Evolutionary conservation across 129 eudicot genomes (phyloP).

Genomic region (Flaveria bidentis): DNA sequence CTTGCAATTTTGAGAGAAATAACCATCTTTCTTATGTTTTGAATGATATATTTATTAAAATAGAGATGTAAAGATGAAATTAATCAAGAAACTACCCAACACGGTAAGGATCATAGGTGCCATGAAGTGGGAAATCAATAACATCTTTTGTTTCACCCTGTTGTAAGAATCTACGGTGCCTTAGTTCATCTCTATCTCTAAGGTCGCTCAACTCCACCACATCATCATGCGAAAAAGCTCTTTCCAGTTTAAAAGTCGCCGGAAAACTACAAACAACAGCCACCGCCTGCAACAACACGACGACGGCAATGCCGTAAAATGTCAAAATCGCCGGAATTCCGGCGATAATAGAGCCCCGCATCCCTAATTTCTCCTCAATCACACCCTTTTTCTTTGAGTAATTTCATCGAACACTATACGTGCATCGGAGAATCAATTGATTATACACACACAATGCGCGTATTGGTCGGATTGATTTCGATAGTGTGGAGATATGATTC

Average conservation of each 20-base stretch:
- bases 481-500: background rate
- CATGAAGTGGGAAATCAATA: slow-evolving; percentile 69
- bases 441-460: background rate
- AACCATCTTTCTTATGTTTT: background rate
- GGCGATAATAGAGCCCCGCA: slow-evolving; percentile 34
- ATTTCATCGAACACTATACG: slow-evolving; percentile 22
- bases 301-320: slow-evolving; percentile 28
- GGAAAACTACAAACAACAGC: slow-evolving; percentile 44
- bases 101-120: slow-evolving; percentile 80
- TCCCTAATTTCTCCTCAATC: background rate
- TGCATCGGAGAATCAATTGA: slow-evolving; percentile 11
- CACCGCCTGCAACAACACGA: slow-evolving; percentile 32
- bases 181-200: slow-evolving; percentile 53
- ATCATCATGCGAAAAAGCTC: slow-evolving; percentile 65
- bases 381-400: slow-evolving; percentile 21
- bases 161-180: slow-evolving; percentile 73
- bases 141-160: too few species aligned
- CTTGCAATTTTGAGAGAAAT: background rate
- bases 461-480: background rate
- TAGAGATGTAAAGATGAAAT: background rate
- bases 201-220: slow-evolving; percentile 67
- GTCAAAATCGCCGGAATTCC: slow-evolving; percentile 23
- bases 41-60: background rate
- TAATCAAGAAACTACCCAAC: slow-evolving; percentile 65
- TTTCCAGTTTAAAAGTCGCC: slow-evolving; percentile 53